These are phyloP conservation scores for Phytophthora constricta DNA, from an alignment of 352 stramenopile genomes.

Conservation along the genomic window DNA sequence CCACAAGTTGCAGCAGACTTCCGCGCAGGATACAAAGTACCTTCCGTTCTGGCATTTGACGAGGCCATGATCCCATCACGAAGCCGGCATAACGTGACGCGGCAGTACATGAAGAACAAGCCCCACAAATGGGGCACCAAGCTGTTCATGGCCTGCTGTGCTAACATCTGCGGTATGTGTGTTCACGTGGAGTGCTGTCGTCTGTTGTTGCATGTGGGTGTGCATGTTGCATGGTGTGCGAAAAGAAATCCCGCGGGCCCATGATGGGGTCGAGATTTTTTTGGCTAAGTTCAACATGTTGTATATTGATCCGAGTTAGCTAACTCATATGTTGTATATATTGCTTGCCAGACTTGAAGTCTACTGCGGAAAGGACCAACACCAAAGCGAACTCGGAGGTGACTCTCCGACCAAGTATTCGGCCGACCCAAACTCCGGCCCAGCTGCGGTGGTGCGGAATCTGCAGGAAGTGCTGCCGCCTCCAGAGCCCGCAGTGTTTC, in stretches of 20 bases:
- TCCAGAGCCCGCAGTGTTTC: too few species aligned
- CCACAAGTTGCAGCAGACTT: background rate
- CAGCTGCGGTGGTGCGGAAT: too few species aligned
- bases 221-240: background rate
- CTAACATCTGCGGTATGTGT: conserved; percentile 11
- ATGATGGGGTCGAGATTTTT: conserved; percentile 4
- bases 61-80: conserved; percentile 1
- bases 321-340: too few species aligned
- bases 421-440: too few species aligned
- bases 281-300: background rate
- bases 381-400: too few species aligned
- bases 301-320: too few species aligned
- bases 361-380: too few species aligned
- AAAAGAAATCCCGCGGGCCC: background rate
- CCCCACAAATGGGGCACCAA: conserved; percentile 1
- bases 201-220: background rate
- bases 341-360: too few species aligned
- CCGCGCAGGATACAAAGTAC: conserved; percentile 1
- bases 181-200: background rate
- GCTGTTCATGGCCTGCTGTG: conserved; percentile 14
- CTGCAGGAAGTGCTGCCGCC: too few species aligned
- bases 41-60: background rate
- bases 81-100: too few species aligned
- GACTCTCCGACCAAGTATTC: too few species aligned
- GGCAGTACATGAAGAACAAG: conserved; percentile 15